Evolutionary conservation across 202 grass and related monocot genomes (phyloP).

Genomic region (Eragrostis tef): DNA sequence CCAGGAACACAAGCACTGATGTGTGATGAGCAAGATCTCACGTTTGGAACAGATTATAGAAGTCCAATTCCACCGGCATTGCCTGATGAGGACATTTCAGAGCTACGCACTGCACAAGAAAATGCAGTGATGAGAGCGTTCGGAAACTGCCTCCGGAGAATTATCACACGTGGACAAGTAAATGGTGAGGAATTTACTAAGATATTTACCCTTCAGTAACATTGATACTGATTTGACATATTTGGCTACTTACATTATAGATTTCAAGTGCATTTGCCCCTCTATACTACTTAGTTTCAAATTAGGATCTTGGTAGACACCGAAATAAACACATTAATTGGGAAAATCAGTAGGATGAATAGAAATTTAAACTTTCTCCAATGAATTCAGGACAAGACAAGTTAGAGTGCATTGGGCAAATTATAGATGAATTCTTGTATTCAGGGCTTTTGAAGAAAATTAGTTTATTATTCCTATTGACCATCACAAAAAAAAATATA

Average conservation of each 20-base stretch:
- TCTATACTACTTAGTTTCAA: constrained; percentile 35
- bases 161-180: constrained; percentile 61
- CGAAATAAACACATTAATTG: background rate
- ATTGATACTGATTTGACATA: constrained; percentile 17
- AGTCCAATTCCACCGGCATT: constrained; percentile 47
- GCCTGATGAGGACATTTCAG: constrained; percentile 57
- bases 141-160: constrained; percentile 53
- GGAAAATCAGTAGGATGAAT: constrained; percentile 4
- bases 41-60: constrained; percentile 51
- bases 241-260: constrained; percentile 17
- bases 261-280: constrained; percentile 10
- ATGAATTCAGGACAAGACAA: constrained; percentile 1
- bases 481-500: background rate
- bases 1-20: constrained; percentile 69
- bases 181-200: constrained; percentile 59
- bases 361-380: background rate
- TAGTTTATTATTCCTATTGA: constrained; percentile 12
- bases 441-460: constrained; percentile 5
- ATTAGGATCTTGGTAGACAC: background rate
- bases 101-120: constrained; percentile 58
- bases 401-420: constrained; percentile 5
- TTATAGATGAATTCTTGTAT: background rate
- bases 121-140: constrained; percentile 56
- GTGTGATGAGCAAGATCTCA: constrained; percentile 66
- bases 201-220: constrained; percentile 3